Evolutionary conservation across 129 eudicot species (phyloP), one percentile per base, ranked within the genome.

Genomic region (Scalesia atractyloides): DNA sequence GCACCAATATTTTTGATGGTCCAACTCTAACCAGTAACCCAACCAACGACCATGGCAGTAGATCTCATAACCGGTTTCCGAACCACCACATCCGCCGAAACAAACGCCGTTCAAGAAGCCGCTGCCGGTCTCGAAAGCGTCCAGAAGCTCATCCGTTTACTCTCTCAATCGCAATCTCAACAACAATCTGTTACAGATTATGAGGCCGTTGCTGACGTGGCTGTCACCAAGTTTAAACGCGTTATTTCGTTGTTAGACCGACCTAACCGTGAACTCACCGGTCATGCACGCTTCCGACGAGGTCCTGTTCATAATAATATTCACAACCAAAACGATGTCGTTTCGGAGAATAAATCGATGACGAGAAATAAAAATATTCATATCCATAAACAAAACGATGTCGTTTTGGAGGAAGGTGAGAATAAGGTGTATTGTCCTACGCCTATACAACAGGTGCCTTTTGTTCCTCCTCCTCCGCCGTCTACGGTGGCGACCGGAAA

Each of bases 241-340:
- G 98, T 89, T 18, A 89, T 93, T 52, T 89, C 96, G 13, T 82
- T 93, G 0, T 66, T 93, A 34, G 92, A 80, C 36, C 85, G 88
- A 22, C 83, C 91, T 16, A 43, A 86, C 15, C 75, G 84, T 1
- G 69, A 75, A 69, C 66, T 80, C 51, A 87, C 92, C 22, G 98
- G 98, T 3, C 98, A 92, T 54, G 98, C 98, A 46, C 86, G 98
- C 18, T 92, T 92, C 76, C 84, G 98, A 8, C 76, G 98, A 46
- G 95, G 81, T 26, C 98, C 98, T 0, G 79, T 85, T 9, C 0
- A 33, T 17, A 33, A 46, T 30, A 46, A 48, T 5, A 26, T 51
- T 12, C 20, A 12, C 11, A 70, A 66, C 3, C 69, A 76, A 17
- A 30, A 60, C 66, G 66, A 60, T 14, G 44, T 14, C 34, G 34